Conservation (phyloP, 163 green algal species). For the Scenedesmus sp. region DNA sequence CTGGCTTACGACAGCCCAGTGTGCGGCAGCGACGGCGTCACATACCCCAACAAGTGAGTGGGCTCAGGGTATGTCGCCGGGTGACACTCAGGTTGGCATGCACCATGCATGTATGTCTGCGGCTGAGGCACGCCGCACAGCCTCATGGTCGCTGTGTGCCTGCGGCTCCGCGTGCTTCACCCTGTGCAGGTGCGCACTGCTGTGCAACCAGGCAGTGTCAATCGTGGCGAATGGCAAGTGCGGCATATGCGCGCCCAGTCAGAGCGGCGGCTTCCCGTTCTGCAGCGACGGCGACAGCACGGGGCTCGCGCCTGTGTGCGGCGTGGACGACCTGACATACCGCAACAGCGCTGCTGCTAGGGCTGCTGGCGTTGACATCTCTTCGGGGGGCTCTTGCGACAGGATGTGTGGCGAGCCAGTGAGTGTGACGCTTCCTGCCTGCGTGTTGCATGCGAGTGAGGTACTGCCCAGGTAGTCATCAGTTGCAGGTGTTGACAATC, state of each 20-base stretch:
- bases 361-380: background rate
- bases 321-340: slow-evolving; percentile 56
- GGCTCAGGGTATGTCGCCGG: no score
- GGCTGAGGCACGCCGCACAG: no score
- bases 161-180: background rate
- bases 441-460: no score
- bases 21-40: slow-evolving; percentile 38
- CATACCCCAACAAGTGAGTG: slow-evolving; percentile 35
- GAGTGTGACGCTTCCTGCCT: no score
- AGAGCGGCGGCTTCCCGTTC: slow-evolving; percentile 27
- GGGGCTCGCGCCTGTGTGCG: slow-evolving; percentile 39
- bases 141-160: no score
- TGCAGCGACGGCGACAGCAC: background rate
- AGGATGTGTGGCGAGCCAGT: slow-evolving; percentile 10
- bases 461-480: no score
- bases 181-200: slow-evolving; percentile 9
- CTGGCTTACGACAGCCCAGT: slow-evolving; percentile 14
- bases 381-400: background rate
- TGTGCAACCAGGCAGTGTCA: slow-evolving; percentile 30
- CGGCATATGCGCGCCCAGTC: slow-evolving; percentile 7
- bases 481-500: no score
- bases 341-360: slow-evolving; percentile 31
- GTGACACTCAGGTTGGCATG: no score
- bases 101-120: no score
- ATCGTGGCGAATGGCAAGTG: slow-evolving; percentile 37